Percentiles rank a stretch among this genome's conserved stretches.
Conservation (phyloP, 108 stramenopile species). For the Skeletonema marinoi region DNA sequence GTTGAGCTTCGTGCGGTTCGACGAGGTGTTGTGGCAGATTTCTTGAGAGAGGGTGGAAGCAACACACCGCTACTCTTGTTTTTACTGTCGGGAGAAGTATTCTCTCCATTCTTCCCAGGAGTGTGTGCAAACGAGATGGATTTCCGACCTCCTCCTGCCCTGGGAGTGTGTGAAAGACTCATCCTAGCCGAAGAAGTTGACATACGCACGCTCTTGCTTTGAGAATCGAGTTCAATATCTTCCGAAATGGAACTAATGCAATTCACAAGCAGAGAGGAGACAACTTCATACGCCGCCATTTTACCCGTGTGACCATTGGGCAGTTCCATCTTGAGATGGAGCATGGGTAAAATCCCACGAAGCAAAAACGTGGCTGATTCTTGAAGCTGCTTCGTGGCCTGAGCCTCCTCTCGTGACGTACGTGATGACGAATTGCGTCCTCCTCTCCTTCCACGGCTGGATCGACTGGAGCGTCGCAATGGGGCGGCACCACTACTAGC, state of each 20-base stretch:
- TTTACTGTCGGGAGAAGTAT: conserved; percentile 4
- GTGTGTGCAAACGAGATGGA: conserved; percentile 38
- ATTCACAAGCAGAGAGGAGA: conserved; percentile 38
- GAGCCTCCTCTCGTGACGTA: neutral
- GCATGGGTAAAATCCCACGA: conserved; percentile 60
- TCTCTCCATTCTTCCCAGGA: neutral
- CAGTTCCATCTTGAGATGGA: conserved; percentile 59
- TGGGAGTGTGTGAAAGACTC: conserved; percentile 32
- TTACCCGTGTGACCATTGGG: conserved; percentile 79
- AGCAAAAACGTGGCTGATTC: conserved; percentile 60
- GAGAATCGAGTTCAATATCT: conserved; percentile 5
- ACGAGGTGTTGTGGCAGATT: conserved; percentile 39
- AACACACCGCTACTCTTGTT: conserved; percentile 6
- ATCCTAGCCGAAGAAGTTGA: neutral
- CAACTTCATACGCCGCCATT: conserved; percentile 56
- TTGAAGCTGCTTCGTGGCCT: conserved; percentile 23
- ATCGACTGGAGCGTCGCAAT: neutral
- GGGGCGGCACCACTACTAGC: neutral
- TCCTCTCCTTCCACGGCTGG: conserved; percentile 4
- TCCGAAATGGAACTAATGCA: conserved; percentile 43
- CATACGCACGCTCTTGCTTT: neutral
- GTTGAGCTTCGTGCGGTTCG: conserved; percentile 15
- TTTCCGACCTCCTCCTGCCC: conserved; percentile 24
- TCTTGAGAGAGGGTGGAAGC: conserved; percentile 48
- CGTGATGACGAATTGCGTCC: neutral